Evolutionary conservation across 1,284 basidiomycete species (phyloP).

Genomic region (Vanrija sp.): DNA sequence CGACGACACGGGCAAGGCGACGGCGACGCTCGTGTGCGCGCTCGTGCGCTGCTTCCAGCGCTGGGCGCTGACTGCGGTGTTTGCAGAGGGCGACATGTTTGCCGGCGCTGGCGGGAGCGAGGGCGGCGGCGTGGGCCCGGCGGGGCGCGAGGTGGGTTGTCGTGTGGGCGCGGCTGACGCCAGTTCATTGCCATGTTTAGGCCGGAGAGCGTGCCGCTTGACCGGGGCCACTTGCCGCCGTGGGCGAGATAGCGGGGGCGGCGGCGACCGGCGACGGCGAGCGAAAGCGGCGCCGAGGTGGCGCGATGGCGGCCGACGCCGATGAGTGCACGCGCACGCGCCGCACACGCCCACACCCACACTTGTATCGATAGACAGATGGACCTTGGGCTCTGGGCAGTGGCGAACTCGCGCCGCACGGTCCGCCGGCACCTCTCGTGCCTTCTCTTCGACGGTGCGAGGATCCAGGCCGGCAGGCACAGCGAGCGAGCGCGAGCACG

Average conservation of each 20-base stretch:
- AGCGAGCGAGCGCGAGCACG: too few relatives aligned
- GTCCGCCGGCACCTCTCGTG: too few relatives aligned
- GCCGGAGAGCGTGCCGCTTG: slow-evolving; percentile 27
- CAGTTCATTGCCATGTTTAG: slow-evolving; percentile 47
- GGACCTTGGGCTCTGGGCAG: too few relatives aligned
- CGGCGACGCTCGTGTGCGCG: slow-evolving; percentile 34
- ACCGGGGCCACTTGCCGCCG: slow-evolving; percentile 22
- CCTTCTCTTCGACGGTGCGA: too few relatives aligned
- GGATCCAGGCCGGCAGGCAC: too few relatives aligned
- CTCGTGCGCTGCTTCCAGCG: slow-evolving; percentile 39
- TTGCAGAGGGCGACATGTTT: slow-evolving; percentile 45
- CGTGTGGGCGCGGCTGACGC: not conserved
- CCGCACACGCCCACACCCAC: too few relatives aligned
- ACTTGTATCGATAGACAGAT: too few relatives aligned
- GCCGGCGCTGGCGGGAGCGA: slow-evolving; percentile 46
- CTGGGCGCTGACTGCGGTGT: slow-evolving; percentile 43
- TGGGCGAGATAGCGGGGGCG: slow-evolving; percentile 19
- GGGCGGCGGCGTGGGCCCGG: slow-evolving; percentile 41
- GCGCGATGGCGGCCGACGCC: too few relatives aligned
- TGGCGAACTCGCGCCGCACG: too few relatives aligned
- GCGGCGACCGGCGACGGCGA: too few relatives aligned
- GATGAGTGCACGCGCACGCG: too few relatives aligned
- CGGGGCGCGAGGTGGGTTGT: slow-evolving; percentile 36
- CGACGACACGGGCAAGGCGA: slow-evolving; percentile 46
- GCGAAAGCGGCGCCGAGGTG: too few relatives aligned